Evolutionary conservation across 495 filamentous ascomycete genomes (phyloP).

Genomic region (Penicillium silybi): DNA sequence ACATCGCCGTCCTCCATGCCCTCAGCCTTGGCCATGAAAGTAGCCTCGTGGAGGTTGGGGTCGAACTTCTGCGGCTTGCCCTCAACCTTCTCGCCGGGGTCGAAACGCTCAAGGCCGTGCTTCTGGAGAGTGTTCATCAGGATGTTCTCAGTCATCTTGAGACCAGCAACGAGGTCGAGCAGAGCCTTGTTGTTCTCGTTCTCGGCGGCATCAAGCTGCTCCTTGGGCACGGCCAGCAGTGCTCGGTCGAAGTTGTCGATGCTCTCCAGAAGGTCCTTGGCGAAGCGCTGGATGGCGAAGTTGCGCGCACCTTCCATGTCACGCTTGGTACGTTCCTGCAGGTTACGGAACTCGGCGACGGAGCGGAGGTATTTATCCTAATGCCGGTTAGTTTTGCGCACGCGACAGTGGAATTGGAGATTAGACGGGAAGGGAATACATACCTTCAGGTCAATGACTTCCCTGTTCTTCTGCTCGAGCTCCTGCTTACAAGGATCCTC

Average conservation of each 20-base stretch:
- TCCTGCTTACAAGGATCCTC: slow-evolving; percentile 55
- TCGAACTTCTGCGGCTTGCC: slow-evolving; percentile 68
- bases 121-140: slow-evolving; percentile 85
- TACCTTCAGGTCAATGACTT: slow-evolving; percentile 85
- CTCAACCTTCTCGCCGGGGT: slow-evolving; percentile 60
- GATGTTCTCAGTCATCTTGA: slow-evolving; percentile 92
- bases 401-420: background rate
- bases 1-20: slow-evolving; percentile 87
- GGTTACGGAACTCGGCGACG: slow-evolving; percentile 94
- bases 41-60: slow-evolving; percentile 93
- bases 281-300: slow-evolving; percentile 93
- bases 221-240: slow-evolving; percentile 68
- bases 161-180: slow-evolving; percentile 73
- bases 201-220: slow-evolving; percentile 55
- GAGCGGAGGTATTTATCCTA: slow-evolving; percentile 91
- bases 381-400: background rate
- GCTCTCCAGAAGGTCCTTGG: slow-evolving; percentile 86
- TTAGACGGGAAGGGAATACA: slow-evolving; percentile 1
- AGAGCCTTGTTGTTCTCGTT: slow-evolving; percentile 59
- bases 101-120: slow-evolving; percentile 89
- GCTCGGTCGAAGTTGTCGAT: slow-evolving; percentile 98
- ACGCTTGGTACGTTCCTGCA: slow-evolving; percentile 89
- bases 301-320: slow-evolving; percentile 82
- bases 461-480: slow-evolving; percentile 79
- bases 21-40: slow-evolving; percentile 80